Conservation (phyloP, 1,284 basidiomycete species). For the Irpex sp. region DNA sequence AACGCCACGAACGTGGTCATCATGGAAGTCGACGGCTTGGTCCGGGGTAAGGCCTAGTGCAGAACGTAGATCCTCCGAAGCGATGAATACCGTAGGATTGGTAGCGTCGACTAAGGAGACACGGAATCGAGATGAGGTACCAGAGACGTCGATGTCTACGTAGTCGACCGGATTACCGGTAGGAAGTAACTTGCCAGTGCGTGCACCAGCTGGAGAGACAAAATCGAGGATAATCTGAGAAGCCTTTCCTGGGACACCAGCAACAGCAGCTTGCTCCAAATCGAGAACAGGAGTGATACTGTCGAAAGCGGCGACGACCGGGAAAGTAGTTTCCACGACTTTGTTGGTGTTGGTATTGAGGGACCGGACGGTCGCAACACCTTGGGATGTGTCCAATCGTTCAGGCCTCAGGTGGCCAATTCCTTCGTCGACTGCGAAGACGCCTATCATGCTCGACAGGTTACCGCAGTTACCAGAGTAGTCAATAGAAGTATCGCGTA, state of each 20-base stretch:
- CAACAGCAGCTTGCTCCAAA: constrained; percentile 47
- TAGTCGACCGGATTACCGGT: constrained; percentile 47
- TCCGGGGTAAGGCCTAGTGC: constrained; percentile 28
- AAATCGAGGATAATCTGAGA: constrained; percentile 68
- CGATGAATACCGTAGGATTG: constrained; percentile 69
- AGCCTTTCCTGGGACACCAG: constrained; percentile 64
- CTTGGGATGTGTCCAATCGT: constrained; percentile 7
- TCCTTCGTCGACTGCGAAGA: constrained; percentile 61
- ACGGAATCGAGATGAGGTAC: constrained; percentile 24
- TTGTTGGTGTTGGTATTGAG: constrained; percentile 72
- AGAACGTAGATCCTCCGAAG: constrained; percentile 36
- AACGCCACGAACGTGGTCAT: constrained; percentile 28
- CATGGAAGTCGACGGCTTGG: constrained; percentile 22
- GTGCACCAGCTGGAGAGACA: constrained; percentile 59
- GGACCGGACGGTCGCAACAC: constrained; percentile 43
- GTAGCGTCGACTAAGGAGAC: constrained; percentile 68
- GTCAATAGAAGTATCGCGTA: constrained; percentile 56
- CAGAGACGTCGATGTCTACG: constrained; percentile 31
- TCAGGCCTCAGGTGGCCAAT: constrained; percentile 35
- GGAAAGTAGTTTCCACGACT: constrained; percentile 63
- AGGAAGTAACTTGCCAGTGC: constrained; percentile 68
- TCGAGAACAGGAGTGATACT: constrained; percentile 40
- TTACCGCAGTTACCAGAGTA: constrained; percentile 71
- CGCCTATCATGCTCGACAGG: constrained; percentile 63
- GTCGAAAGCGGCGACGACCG: constrained; percentile 31